phyloP scores from a whole-genome alignment of 1,139 yeast genomes.

The Yamadazyma triangularis region DNA sequence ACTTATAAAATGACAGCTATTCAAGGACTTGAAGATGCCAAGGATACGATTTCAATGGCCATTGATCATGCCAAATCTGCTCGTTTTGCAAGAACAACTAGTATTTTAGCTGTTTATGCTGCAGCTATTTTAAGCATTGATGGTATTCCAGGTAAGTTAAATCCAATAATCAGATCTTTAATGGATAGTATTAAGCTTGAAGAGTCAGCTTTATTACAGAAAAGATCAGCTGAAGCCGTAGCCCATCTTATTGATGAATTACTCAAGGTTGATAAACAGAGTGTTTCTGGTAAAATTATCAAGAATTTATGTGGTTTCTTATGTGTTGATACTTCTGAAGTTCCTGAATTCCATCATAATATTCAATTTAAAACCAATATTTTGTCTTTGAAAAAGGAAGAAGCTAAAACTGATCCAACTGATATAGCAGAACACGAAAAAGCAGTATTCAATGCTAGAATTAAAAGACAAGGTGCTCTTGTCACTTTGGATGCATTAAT shows the following conservation, averaged over 20 bases:
- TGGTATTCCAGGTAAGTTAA: slow-evolving; percentile 78
- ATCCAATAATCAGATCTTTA: slow-evolving; percentile 81
- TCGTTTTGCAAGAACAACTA: slow-evolving; percentile 48
- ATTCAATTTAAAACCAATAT: slow-evolving; percentile 52
- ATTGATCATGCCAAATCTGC: slow-evolving; percentile 66
- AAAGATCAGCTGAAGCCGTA: slow-evolving; percentile 66
- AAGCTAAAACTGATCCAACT: slow-evolving; percentile 62
- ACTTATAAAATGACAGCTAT: slow-evolving; percentile 68
- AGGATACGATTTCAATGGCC: slow-evolving; percentile 59
- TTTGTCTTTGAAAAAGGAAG: slow-evolving; percentile 77
- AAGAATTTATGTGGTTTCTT: slow-evolving; percentile 89
- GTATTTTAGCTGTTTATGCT: slow-evolving; percentile 72
- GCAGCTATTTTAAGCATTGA: slow-evolving; percentile 62
- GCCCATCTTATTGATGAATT: slow-evolving; percentile 60
- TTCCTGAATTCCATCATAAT: slow-evolving; percentile 84
- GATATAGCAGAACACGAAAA: slow-evolving; percentile 62
- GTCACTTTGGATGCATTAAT: slow-evolving; percentile 60
- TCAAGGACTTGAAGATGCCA: slow-evolving; percentile 77
- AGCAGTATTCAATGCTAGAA: slow-evolving; percentile 67
- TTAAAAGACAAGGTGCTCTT: slow-evolving; percentile 81
- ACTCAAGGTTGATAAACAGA: slow-evolving; percentile 51
- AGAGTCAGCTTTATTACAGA: slow-evolving; percentile 60
- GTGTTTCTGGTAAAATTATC: slow-evolving; percentile 82
- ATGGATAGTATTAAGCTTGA: slow-evolving; percentile 93
- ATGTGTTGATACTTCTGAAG: slow-evolving; percentile 94